Evolutionary conservation across 805 yeast genomes (phyloP).

Genomic region (Hanseniaspora pseudoguilliermondii): DNA sequence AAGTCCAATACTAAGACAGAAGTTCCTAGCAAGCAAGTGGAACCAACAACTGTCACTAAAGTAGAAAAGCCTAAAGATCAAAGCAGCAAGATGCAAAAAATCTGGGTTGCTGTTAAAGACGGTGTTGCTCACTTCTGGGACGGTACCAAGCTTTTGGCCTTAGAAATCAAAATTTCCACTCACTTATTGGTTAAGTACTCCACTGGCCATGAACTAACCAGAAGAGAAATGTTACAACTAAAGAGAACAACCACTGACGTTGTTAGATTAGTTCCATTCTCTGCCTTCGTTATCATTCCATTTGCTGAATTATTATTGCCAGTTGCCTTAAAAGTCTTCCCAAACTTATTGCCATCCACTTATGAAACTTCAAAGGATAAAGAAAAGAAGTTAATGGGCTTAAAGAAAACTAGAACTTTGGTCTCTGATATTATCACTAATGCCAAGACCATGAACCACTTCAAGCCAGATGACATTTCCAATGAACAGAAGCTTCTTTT

Average conservation of each 20-base stretch:
- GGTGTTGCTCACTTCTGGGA: conserved; percentile 89
- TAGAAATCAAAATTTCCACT: conserved; percentile 74
- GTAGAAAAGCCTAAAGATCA: background rate
- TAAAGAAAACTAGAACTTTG: conserved; percentile 50
- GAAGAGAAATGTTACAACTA: conserved; percentile 82
- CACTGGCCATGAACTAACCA: conserved; percentile 78
- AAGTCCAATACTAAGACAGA: background rate
- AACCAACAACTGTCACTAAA: background rate
- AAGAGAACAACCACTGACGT: conserved; percentile 79
- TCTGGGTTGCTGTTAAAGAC: conserved; percentile 80
- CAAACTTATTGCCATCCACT: conserved; percentile 86
- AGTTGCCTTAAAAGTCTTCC: conserved; percentile 81
- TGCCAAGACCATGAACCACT: conserved; percentile 55
- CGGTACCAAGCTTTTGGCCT: conserved; percentile 86
- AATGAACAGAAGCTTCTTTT: conserved; percentile 67
- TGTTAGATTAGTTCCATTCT: conserved; percentile 79
- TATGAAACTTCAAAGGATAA: conserved; percentile 56
- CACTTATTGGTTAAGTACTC: conserved; percentile 69
- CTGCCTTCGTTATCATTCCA: conserved; percentile 80
- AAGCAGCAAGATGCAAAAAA: conserved; percentile 32
- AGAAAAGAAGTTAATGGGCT: conserved; percentile 42
- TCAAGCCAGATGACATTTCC: conserved; percentile 52
- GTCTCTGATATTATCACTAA: conserved; percentile 51
- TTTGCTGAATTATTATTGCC: conserved; percentile 90
- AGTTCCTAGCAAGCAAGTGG: conserved; percentile 7